Conservation (phyloP, 1,284 basidiomycete species). For the Cryptococcus sp. region DNA sequence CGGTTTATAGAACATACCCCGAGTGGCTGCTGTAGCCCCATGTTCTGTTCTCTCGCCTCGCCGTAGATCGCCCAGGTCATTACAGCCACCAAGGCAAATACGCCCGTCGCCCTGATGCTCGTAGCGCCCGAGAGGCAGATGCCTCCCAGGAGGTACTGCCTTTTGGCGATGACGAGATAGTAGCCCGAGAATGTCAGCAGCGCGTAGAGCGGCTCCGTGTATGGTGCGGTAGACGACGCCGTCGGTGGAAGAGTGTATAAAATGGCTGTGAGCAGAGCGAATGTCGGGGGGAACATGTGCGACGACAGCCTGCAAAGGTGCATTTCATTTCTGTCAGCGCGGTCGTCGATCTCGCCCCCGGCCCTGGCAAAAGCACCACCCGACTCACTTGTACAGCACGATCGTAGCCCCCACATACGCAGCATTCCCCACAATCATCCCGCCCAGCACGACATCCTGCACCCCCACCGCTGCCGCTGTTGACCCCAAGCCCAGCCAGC, state of each 20-base stretch:
- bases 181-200: slow-evolving; percentile 69
- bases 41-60: not conserved
- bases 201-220: slow-evolving; percentile 82
- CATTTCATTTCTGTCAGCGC: too few relatives aligned
- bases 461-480: slow-evolving; percentile 8
- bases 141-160: slow-evolving; percentile 57
- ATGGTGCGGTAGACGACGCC: slow-evolving; percentile 70
- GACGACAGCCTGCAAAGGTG: slow-evolving; percentile 41
- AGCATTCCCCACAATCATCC: slow-evolving; percentile 28
- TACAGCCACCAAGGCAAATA: slow-evolving; percentile 70
- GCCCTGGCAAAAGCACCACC: not conserved
- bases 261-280: slow-evolving; percentile 62
- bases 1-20: too few relatives aligned
- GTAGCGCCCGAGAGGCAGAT: slow-evolving; percentile 65
- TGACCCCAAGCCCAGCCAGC: not conserved
- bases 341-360: too few relatives aligned
- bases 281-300: slow-evolving; percentile 39
- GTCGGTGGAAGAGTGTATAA: slow-evolving; percentile 78
- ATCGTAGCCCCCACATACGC: slow-evolving; percentile 49
- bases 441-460: slow-evolving; percentile 30
- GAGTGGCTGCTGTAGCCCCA: too few relatives aligned
- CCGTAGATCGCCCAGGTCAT: slow-evolving; percentile 63
- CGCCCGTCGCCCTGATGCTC: slow-evolving; percentile 75
- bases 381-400: slow-evolving; percentile 60
- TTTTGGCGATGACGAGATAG: slow-evolving; percentile 38